phyloP scores from a whole-genome alignment of 1,284 basidiomycete species.

The Sanghuangporus baumii region DNA sequence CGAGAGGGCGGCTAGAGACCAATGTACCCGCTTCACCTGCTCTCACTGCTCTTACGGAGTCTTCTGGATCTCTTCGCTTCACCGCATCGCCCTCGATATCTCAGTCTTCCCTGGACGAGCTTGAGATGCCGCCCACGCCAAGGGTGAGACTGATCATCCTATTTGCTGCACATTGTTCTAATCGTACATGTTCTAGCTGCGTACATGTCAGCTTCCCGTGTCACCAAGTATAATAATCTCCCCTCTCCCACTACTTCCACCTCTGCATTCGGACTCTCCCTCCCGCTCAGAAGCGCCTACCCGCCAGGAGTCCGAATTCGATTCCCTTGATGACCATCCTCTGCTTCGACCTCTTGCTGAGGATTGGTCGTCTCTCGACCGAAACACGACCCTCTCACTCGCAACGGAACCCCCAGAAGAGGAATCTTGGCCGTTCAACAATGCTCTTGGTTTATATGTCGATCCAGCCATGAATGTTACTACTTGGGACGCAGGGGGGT shows the following conservation, averaged over 20 bases:
- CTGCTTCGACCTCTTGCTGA: not conserved
- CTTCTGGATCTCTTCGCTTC: not conserved
- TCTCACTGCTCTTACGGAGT: not conserved
- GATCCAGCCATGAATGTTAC: not conserved
- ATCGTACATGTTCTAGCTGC: not conserved
- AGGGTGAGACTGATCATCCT: not conserved
- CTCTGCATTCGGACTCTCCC: not conserved
- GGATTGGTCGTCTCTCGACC: not conserved
- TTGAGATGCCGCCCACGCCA: not conserved
- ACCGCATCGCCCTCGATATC: not conserved
- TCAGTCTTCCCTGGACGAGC: not conserved
- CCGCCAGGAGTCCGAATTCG: not conserved
- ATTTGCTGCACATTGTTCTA: not conserved
- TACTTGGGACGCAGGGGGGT: not conserved
- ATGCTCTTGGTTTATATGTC: slow-evolving; percentile 2
- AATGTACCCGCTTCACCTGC: not conserved
- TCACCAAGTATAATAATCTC: not conserved
- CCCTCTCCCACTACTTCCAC: not conserved
- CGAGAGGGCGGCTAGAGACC: not conserved
- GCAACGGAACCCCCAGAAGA: not conserved
- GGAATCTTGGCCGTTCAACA: not conserved
- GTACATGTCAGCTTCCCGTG: not conserved
- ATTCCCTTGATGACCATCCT: not conserved
- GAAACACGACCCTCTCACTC: not conserved
- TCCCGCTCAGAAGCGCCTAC: not conserved